Evolutionary conservation across 2,329 filamentous ascomycete genomes (phyloP).

Genomic region (Diaporthe velutina): DNA sequence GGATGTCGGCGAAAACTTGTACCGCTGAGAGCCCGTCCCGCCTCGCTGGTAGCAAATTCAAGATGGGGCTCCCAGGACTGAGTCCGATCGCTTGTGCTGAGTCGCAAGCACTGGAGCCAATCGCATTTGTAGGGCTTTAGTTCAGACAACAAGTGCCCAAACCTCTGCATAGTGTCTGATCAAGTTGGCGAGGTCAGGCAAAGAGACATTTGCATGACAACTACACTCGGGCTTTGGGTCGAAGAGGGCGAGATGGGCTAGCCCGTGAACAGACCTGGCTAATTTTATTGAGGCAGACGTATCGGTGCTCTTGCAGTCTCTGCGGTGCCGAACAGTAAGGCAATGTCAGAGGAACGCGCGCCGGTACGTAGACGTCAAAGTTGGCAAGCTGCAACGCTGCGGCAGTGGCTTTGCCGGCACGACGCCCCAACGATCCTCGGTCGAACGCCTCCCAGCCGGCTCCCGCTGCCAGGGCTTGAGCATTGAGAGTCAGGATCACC

Average conservation of each 20-base stretch:
- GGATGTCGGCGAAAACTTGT: neutral
- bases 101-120: neutral
- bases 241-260: neutral
- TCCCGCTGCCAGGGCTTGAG: conserved; percentile 29
- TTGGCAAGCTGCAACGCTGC: conserved; percentile 34
- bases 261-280: neutral
- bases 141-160: neutral
- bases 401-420: conserved; percentile 36
- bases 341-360: conserved; percentile 5
- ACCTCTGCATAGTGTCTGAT: neutral
- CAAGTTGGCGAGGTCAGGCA: neutral
- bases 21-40: conserved; percentile 18
- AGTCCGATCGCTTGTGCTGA: neutral
- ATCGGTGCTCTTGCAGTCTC: neutral
- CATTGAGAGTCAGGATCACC: neutral
- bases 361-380: conserved; percentile 25
- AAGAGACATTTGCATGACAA: neutral
- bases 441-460: conserved; percentile 30
- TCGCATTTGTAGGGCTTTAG: neutral
- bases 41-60: neutral
- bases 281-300: neutral
- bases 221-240: neutral
- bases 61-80: neutral
- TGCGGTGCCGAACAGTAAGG: conserved; percentile 5
- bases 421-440: conserved; percentile 26